phyloP scores from a whole-genome alignment of 2,329 filamentous ascomycete genomes.

The Pseudopithomyces chartarum region DNA sequence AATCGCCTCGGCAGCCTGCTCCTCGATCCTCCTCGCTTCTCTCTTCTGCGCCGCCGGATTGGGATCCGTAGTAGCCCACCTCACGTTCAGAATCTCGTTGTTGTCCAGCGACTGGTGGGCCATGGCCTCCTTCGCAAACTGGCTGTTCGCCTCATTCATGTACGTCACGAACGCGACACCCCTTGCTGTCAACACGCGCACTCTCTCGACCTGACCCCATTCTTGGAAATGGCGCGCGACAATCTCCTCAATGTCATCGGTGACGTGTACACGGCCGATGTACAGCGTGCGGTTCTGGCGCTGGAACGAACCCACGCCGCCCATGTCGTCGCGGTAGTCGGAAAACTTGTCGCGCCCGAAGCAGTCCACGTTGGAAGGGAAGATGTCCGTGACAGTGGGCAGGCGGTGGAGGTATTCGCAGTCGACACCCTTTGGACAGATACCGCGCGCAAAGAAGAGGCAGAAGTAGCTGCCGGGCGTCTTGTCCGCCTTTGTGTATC shows the following conservation, averaged over 20 bases:
- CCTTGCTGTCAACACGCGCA: conserved; percentile 82
- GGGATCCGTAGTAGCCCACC: conserved; percentile 96
- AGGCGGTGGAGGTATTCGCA: conserved; percentile 93
- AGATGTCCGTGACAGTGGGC: conserved; percentile 84
- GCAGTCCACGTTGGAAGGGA: conserved; percentile 92
- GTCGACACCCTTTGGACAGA: conserved; percentile 84
- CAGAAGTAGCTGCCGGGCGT: conserved; percentile 80
- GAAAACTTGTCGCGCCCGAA: conserved; percentile 92
- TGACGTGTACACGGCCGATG: conserved; percentile 90
- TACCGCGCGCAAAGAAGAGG: conserved; percentile 83
- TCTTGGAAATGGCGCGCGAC: conserved; percentile 94
- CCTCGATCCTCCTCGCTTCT: conserved; percentile 86
- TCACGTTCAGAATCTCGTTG: conserved; percentile 89
- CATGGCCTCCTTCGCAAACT: conserved; percentile 78
- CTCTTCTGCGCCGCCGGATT: conserved; percentile 94
- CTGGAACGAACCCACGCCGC: conserved; percentile 92
- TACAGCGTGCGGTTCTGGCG: conserved; percentile 94
- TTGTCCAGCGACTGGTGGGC: conserved; percentile 91
- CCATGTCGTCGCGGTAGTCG: conserved; percentile 97
- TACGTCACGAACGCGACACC: conserved; percentile 98
- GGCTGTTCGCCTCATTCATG: conserved; percentile 68
- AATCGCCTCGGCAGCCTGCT: conserved; percentile 95
- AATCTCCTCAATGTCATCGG: conserved; percentile 95
- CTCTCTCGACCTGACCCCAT: conserved; percentile 91
- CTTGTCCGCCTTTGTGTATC: conserved; percentile 57